Evolutionary conservation across 2,329 filamentous ascomycete genomes (phyloP).

Genomic region (Fusarium piperis): DNA sequence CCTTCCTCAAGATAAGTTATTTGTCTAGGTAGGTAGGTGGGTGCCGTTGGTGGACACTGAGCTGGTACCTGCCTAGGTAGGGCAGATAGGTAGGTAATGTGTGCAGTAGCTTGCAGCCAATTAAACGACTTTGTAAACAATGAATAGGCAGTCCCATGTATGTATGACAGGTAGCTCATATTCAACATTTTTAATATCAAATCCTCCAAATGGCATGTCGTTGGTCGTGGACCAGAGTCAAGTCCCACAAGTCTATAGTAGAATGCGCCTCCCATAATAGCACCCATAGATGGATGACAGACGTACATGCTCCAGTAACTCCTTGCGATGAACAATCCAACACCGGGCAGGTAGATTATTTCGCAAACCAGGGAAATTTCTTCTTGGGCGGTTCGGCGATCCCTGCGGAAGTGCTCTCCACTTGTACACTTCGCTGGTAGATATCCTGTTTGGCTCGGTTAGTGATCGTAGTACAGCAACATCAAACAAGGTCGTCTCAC

Average conservation of each 20-base stretch:
- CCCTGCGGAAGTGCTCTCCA: slow-evolving; percentile 62
- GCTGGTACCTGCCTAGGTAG: background rate
- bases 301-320: slow-evolving; percentile 39
- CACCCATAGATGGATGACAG: slow-evolving; percentile 12
- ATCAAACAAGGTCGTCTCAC: slow-evolving; percentile 62
- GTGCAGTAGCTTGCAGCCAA: background rate
- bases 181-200: slow-evolving; percentile 10
- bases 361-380: slow-evolving; percentile 74
- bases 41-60: background rate
- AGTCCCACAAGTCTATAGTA: slow-evolving; percentile 38
- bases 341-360: slow-evolving; percentile 43
- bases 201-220: slow-evolving; percentile 1
- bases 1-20: background rate
- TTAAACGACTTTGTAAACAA: slow-evolving; percentile 6
- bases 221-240: slow-evolving; percentile 20
- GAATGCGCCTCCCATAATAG: slow-evolving; percentile 25
- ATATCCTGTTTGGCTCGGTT: slow-evolving; percentile 61
- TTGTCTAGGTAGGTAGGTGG: background rate
- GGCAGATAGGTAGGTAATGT: background rate
- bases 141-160: slow-evolving; percentile 1
- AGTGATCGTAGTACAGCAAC: slow-evolving; percentile 19
- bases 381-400: slow-evolving; percentile 64
- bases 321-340: slow-evolving; percentile 31
- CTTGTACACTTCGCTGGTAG: slow-evolving; percentile 68
- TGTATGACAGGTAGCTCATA: slow-evolving; percentile 27